phyloP scores from a whole-genome alignment of 345 rosid genomes.

The Clausena lansium region DNA sequence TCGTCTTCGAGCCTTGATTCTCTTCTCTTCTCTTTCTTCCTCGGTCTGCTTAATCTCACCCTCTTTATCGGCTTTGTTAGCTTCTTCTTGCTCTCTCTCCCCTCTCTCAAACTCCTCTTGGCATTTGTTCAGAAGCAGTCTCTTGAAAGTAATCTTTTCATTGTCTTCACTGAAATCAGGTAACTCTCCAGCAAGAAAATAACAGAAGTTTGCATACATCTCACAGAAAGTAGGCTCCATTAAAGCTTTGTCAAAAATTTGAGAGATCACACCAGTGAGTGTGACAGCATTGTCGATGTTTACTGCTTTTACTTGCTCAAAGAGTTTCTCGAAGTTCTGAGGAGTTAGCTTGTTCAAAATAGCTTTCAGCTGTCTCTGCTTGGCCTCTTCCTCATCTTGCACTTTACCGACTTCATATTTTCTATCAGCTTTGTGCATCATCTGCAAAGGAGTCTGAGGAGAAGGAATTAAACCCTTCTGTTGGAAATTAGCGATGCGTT shows the following conservation, averaged over 20 bases:
- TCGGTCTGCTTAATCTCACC: constrained; percentile 71
- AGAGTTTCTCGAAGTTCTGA: constrained; percentile 88
- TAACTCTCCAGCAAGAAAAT: constrained; percentile 60
- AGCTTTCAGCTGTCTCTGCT: constrained; percentile 84
- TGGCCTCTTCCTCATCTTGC: constrained; percentile 73
- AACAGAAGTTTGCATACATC: constrained; percentile 90
- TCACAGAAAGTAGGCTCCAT: constrained; percentile 99
- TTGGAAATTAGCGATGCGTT: constrained; percentile 57
- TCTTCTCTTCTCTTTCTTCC: constrained; percentile 85
- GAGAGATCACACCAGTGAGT: constrained; percentile 77
- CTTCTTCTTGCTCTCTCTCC: constrained; percentile 91
- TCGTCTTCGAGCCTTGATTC: constrained; percentile 79
- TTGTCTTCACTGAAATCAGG: constrained; percentile 74
- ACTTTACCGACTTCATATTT: constrained; percentile 86
- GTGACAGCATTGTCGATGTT: constrained; percentile 76
- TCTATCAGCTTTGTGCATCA: constrained; percentile 92
- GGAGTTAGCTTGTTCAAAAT: constrained; percentile 96
- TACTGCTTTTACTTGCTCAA: constrained; percentile 87
- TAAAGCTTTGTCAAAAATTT: constrained; percentile 96
- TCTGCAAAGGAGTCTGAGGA: constrained; percentile 75
- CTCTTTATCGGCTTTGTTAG: constrained; percentile 75
- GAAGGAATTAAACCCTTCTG: constrained; percentile 83
- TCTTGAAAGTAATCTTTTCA: constrained; percentile 77
- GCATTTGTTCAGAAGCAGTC: constrained; percentile 87
- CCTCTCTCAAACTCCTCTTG: constrained; percentile 98